phyloP scores from a whole-genome alignment of 768 basidiomycete genomes.

The Vararia minispora region DNA sequence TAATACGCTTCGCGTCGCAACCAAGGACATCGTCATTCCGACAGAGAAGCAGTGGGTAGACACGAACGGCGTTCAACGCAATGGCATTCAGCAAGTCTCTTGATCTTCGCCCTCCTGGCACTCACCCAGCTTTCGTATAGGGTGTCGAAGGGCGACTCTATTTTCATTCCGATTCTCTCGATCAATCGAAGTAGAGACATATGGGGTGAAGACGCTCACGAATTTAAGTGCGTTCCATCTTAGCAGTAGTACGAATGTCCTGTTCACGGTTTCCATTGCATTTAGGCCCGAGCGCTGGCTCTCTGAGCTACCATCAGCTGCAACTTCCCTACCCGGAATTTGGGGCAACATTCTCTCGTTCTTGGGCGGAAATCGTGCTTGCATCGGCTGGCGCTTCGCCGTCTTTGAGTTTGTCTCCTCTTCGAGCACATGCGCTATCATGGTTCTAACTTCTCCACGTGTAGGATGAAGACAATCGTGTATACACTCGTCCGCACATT shows the following conservation, averaged over 20 bases:
- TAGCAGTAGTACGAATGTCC: not conserved
- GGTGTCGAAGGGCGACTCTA: constrained; percentile 10
- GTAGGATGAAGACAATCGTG: constrained; percentile 12
- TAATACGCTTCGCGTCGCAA: constrained; percentile 2
- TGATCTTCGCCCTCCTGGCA: no score
- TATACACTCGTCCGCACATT: constrained; percentile 11
- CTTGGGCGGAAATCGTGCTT: constrained; percentile 18
- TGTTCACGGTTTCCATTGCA: no score
- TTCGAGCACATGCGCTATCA: no score
- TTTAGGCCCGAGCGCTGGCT: constrained; percentile 15
- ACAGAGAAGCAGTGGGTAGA: not conserved
- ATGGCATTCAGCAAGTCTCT: not conserved
- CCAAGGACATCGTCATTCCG: constrained; percentile 11
- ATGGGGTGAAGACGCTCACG: constrained; percentile 19
- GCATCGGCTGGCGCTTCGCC: constrained; percentile 21
- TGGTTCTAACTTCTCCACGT: no score
- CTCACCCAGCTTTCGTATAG: not conserved
- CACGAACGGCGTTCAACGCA: not conserved
- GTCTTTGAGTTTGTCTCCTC: constrained; percentile 15
- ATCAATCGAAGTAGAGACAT: constrained; percentile 15
- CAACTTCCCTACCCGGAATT: constrained; percentile 5
- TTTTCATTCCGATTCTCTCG: constrained; percentile 16
- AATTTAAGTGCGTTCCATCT: constrained; percentile 15
- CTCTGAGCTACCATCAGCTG: constrained; percentile 5
- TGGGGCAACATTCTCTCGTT: constrained; percentile 17